Evolutionary conservation across 2,329 filamentous ascomycete genomes (phyloP).

Genomic region (Botrytis squamosa): DNA sequence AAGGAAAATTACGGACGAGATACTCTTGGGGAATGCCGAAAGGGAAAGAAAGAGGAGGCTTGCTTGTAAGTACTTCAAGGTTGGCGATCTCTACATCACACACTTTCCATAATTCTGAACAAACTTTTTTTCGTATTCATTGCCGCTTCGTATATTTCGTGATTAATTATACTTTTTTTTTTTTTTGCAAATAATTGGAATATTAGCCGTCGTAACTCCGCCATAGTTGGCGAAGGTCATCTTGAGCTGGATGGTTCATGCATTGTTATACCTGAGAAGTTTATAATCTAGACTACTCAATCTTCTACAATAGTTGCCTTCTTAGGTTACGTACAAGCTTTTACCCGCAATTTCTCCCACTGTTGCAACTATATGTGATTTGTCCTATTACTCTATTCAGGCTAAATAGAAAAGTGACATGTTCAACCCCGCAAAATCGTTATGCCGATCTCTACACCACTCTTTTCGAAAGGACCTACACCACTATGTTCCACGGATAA

Average conservation of each 20-base stretch:
- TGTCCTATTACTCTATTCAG: slow-evolving; percentile 26
- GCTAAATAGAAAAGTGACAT: slow-evolving; percentile 29
- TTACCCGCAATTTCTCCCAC: background rate
- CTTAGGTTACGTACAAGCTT: background rate
- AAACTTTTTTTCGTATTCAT: slow-evolving; percentile 5
- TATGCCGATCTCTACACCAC: slow-evolving; percentile 30
- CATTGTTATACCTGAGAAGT: background rate
- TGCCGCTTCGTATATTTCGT: slow-evolving; percentile 11
- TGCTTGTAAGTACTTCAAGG: slow-evolving; percentile 39
- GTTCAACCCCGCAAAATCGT: slow-evolving; percentile 33
- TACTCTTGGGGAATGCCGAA: background rate
- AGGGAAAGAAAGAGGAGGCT: slow-evolving; percentile 16
- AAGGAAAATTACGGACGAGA: slow-evolving; percentile 3
- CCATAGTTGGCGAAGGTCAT: slow-evolving; percentile 15
- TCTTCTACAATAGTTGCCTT: background rate
- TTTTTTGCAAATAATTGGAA: background rate
- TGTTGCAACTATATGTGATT: background rate
- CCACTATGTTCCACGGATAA: background rate
- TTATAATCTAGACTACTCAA: background rate
- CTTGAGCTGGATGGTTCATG: background rate
- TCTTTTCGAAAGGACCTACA: background rate
- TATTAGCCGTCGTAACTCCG: background rate
- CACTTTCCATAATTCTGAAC: slow-evolving; percentile 18
- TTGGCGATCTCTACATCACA: slow-evolving; percentile 36
- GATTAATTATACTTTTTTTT: slow-evolving; percentile 4